These are phyloP conservation scores for Paramecium primaurelia DNA, from an alignment of 73 alveolate genomes.

Conservation along the genomic window DNA sequence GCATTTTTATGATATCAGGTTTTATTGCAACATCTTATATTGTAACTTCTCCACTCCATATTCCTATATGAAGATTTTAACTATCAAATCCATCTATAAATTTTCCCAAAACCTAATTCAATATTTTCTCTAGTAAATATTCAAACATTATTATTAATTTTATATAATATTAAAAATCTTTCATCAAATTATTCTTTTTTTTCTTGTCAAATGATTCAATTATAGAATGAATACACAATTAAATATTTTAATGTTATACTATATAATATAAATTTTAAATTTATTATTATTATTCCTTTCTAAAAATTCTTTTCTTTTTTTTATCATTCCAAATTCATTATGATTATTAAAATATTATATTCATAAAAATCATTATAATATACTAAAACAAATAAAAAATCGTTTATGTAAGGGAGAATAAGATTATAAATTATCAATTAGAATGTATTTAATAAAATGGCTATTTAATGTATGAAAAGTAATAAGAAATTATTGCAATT, in stretches of 20 bases:
- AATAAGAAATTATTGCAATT: no score
- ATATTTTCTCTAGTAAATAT: constrained; percentile 84
- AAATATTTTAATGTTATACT: no score
- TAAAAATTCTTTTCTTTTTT: no score
- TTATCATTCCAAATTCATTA: no score
- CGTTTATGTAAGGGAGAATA: no score
- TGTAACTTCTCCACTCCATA: constrained; percentile 71
- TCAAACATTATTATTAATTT: constrained; percentile 63
- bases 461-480: no score
- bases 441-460: no score
- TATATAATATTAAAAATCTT: neutral
- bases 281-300: neutral
- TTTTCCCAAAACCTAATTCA: constrained; percentile 85
- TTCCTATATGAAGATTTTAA: constrained; percentile 73
- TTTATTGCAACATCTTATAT: constrained; percentile 85
- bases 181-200: neutral
- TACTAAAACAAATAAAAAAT: no score
- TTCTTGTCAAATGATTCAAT: neutral
- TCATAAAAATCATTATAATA: no score
- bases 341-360: no score
- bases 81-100: constrained; percentile 89
- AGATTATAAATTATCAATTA: no score
- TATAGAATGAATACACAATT: neutral
- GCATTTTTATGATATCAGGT: constrained; percentile 82
- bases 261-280: no score